Conservation (phyloP, 2,329 filamentous ascomycete species). For the Geosmithia morbida region DNA sequence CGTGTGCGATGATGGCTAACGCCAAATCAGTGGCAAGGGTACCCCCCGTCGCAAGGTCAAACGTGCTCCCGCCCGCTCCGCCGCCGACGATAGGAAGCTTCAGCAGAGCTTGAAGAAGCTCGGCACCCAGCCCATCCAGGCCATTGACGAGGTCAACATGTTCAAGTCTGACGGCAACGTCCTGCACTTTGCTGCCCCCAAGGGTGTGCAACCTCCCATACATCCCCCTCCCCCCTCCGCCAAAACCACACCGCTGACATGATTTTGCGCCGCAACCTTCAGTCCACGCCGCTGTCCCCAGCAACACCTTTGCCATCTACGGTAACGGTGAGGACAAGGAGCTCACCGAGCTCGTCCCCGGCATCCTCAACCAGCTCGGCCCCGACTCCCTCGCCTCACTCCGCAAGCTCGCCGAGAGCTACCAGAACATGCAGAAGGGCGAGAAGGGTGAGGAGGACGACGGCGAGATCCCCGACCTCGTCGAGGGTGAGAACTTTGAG, state of each 20-base stretch:
- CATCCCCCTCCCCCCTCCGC: not conserved
- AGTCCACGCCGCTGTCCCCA: slow-evolving; percentile 95
- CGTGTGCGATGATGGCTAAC: not conserved
- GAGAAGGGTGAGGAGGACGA: slow-evolving; percentile 73
- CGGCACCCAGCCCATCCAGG: slow-evolving; percentile 98
- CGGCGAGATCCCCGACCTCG: slow-evolving; percentile 93
- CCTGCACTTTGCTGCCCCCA: slow-evolving; percentile 96
- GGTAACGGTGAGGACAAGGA: slow-evolving; percentile 99
- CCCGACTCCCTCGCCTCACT: slow-evolving; percentile 95
- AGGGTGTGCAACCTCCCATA: slow-evolving; percentile 50
- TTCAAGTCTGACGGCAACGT: slow-evolving; percentile 99
- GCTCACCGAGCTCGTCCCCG: slow-evolving; percentile 96
- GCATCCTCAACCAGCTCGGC: slow-evolving; percentile 98
- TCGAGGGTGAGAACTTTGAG: slow-evolving; percentile 97
- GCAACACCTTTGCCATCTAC: slow-evolving; percentile 99
- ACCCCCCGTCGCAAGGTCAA: slow-evolving; percentile 96
- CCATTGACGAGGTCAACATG: slow-evolving; percentile 99
- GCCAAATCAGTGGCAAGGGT: slow-evolving; percentile 67
- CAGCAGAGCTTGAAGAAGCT: slow-evolving; percentile 97
- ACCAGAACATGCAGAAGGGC: slow-evolving; percentile 97
- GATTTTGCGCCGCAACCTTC: slow-evolving; percentile 6
- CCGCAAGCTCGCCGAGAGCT: slow-evolving; percentile 97
- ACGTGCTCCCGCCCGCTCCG: slow-evolving; percentile 86
- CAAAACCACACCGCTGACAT: too few species aligned
- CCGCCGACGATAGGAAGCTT: slow-evolving; percentile 99